Evolutionary conservation across 2,329 filamentous ascomycete species (phyloP).

Genomic region (Colletotrichum somersetense): DNA sequence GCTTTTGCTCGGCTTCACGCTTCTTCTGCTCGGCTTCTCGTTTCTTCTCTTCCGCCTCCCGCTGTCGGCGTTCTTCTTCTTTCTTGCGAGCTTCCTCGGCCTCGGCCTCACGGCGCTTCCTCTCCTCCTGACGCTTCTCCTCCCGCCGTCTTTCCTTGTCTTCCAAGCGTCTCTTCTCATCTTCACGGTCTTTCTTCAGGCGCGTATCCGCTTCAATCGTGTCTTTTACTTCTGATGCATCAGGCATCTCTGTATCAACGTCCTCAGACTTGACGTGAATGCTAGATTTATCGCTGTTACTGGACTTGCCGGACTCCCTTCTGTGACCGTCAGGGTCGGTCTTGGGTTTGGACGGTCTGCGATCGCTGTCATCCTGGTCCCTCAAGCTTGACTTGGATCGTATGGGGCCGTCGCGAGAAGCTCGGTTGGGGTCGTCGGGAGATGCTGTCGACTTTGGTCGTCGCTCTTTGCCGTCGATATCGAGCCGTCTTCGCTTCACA

Average conservation of each 20-base stretch:
- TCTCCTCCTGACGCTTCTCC: constrained; percentile 43
- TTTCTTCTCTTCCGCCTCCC: constrained; percentile 40
- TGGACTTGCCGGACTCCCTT: constrained; percentile 57
- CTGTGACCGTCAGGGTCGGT: constrained; percentile 54
- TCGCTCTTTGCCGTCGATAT: constrained; percentile 65
- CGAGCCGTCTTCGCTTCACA: constrained; percentile 69
- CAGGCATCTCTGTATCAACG: constrained; percentile 67
- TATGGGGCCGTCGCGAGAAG: constrained; percentile 31
- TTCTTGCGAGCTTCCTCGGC: constrained; percentile 50
- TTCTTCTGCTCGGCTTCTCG: constrained; percentile 42
- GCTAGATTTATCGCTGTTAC: constrained; percentile 59
- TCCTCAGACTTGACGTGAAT: constrained; percentile 72
- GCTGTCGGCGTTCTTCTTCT: constrained; percentile 42
- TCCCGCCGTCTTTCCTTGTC: constrained; percentile 46
- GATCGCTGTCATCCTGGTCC: constrained; percentile 57
- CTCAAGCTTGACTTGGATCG: constrained; percentile 51
- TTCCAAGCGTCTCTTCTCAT: constrained; percentile 50
- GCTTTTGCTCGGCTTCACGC: constrained; percentile 49
- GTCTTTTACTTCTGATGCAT: constrained; percentile 54
- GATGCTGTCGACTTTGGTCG: constrained; percentile 58
- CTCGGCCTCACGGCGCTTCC: constrained; percentile 50
- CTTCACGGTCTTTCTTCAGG: constrained; percentile 53
- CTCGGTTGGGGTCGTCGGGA: constrained; percentile 58
- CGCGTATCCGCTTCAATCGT: constrained; percentile 48
- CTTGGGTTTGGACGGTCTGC: constrained; percentile 50